phyloP scores from a whole-genome alignment of 2,329 filamentous ascomycete species.

The Trichoderma harzianum region DNA sequence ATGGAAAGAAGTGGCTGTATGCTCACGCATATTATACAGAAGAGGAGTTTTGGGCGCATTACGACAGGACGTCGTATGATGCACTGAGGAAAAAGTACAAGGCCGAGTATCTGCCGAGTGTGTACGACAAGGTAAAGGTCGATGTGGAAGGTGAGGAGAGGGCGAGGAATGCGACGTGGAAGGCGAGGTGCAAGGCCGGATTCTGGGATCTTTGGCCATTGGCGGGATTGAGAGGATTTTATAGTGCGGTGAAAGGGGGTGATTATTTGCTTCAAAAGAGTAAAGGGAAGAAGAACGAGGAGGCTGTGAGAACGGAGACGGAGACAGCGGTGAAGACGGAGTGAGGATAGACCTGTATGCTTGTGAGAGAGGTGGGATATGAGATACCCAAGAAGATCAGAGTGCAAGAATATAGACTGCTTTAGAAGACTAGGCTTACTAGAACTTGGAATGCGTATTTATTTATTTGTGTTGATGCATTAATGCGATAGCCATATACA shows the following conservation, averaged over 20 bases:
- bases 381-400: neutral
- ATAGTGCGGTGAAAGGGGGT: slow-evolving; percentile 42
- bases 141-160: slow-evolving; percentile 36
- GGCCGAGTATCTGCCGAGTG: slow-evolving; percentile 57
- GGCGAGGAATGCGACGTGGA: slow-evolving; percentile 33
- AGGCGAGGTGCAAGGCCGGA: slow-evolving; percentile 28
- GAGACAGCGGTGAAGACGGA: neutral
- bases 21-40: slow-evolving; percentile 66
- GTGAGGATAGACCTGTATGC: neutral
- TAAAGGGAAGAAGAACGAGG: slow-evolving; percentile 19
- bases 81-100: slow-evolving; percentile 54
- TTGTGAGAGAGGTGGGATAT: neutral
- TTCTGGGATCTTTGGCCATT: slow-evolving; percentile 37
- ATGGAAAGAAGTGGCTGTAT: slow-evolving; percentile 68
- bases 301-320: neutral
- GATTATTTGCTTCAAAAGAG: slow-evolving; percentile 45
- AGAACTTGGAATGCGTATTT: neutral
- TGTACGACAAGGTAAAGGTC: slow-evolving; percentile 66
- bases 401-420: neutral
- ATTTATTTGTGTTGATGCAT: neutral
- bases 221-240: slow-evolving; percentile 45
- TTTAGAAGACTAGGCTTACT: neutral
- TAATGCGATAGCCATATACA: slow-evolving; percentile 3
- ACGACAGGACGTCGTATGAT: slow-evolving; percentile 59
- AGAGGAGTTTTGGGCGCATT: slow-evolving; percentile 65